Evolutionary conservation across 2,329 filamentous ascomycete genomes (phyloP), one percentile per base, ranked within the genome.

Genomic region (Trichoderma lentiforme): DNA sequence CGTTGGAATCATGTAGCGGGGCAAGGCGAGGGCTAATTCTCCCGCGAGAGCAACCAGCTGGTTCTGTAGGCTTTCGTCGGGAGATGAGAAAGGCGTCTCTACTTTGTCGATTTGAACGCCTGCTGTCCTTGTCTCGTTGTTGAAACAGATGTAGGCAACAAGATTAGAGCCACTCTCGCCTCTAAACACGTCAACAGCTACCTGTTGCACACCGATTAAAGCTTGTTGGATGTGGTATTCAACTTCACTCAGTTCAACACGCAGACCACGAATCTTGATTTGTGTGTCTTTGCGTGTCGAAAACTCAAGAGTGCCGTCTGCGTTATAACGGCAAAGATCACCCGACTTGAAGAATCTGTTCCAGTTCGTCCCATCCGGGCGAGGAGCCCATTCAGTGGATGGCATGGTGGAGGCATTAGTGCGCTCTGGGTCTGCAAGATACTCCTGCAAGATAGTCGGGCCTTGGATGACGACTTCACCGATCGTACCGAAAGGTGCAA

Each of bases 221-320:
- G 56, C 34, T 21, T 47, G 69, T 26, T 66, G 68, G 15, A 74
- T 60, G 26, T 75, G 53, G 24, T 73, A 69, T 21, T 77, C 74
- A 24, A 77, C 63, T 63, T 76, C 75, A 1, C 65, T 71, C 9
- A 86, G 80, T 78, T 86, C 89, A 65, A 87, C 81, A 68, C 86
- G 78, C 71, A 84, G 88, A 21, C 89, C 89, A 21, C 84, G 82
- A 14, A 89, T 77, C 76, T 90, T 90, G 60, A 89, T 82, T 75
- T 89, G 87, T 0, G 83, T 83, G 73, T 89, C 87, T 74, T 86
- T 87, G n/a, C 88, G 81, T 47, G 86, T 86, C 57, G 85, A 76
- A 67, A 83, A 85, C 0, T 81, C 74, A 6, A 86, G 75, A 24
- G 76, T 75, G 1, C 82, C 81, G 62, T 84, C 80, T 0, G 76